Evolutionary conservation across 352 stramenopile species (phyloP).

Genomic region (Globisporangium ultimum): DNA sequence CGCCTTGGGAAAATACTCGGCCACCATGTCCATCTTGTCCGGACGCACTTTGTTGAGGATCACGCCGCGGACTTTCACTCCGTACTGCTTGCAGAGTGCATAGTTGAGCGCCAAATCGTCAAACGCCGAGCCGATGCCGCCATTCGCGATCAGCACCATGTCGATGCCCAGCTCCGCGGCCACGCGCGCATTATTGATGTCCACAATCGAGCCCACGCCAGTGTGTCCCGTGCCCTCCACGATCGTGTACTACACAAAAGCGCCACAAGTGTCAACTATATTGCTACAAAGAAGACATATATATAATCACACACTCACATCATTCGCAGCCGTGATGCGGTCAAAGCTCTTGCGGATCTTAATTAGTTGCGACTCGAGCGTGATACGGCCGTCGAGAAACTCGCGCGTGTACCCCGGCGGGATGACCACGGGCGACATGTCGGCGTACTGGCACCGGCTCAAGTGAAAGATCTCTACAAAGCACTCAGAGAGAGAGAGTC

Average conservation of each 20-base stretch:
- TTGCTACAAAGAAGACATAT: not conserved
- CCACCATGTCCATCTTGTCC: constrained; percentile 82
- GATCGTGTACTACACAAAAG: constrained; percentile 55
- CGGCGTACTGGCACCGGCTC: constrained; percentile 87
- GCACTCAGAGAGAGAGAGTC: not conserved
- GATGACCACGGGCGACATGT: constrained; percentile 97
- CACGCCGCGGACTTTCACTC: constrained; percentile 91
- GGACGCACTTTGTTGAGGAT: constrained; percentile 95
- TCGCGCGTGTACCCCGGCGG: constrained; percentile 94
- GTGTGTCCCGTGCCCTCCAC: constrained; percentile 90
- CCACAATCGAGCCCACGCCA: constrained; percentile 95
- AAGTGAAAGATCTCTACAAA: constrained; percentile 92
- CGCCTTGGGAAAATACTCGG: constrained; percentile 86
- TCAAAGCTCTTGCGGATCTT: constrained; percentile 75
- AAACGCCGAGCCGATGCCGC: constrained; percentile 92
- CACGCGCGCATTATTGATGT: constrained; percentile 95
- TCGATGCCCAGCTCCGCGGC: constrained; percentile 89
- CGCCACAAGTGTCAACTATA: not conserved
- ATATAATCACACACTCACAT: constrained; percentile 24
- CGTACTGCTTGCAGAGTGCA: constrained; percentile 89
- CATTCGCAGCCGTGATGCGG: constrained; percentile 53
- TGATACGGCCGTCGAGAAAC: constrained; percentile 94
- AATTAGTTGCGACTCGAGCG: constrained; percentile 61
- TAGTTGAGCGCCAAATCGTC: constrained; percentile 94
- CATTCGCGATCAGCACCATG: constrained; percentile 96